These are phyloP conservation scores for Aspergillus sp. DNA, from an alignment of 2,329 filamentous ascomycete species.

Conservation along the genomic window DNA sequence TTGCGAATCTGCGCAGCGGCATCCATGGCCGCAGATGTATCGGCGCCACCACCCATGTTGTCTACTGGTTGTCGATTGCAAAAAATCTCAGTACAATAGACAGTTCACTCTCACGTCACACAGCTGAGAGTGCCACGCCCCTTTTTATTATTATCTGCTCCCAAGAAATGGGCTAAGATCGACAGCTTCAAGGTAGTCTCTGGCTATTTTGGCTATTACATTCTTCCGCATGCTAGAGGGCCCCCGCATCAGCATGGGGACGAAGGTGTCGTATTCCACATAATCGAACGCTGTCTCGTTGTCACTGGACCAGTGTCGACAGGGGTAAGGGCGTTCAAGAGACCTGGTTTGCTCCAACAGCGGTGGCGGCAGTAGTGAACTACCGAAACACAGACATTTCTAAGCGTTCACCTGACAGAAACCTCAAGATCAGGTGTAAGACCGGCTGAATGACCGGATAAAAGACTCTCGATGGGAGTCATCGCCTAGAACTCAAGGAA, in stretches of 20 bases:
- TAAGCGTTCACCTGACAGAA: too few relatives aligned
- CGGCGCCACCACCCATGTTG: constrained; percentile 12
- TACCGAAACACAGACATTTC: too few relatives aligned
- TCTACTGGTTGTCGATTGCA: neutral
- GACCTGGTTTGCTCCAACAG: too few relatives aligned
- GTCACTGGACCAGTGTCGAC: too few relatives aligned
- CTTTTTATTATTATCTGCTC: neutral
- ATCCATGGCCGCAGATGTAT: constrained; percentile 26
- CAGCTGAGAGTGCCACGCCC: neutral
- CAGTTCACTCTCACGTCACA: too few relatives aligned
- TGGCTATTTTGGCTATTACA: neutral
- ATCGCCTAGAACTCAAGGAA: too few relatives aligned
- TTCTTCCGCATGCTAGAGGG: neutral
- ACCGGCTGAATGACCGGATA: too few relatives aligned
- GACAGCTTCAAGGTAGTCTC: neutral
- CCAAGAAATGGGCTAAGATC: neutral
- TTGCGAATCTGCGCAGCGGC: constrained; percentile 55
- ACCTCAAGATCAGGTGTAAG: too few relatives aligned
- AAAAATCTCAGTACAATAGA: neutral
- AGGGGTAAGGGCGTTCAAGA: too few relatives aligned
- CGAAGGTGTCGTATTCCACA: neutral
- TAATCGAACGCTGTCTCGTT: too few relatives aligned
- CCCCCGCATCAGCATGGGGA: neutral
- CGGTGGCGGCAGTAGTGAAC: too few relatives aligned
- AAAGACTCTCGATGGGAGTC: too few relatives aligned